phyloP scores from a whole-genome alignment of 2,329 filamentous ascomycete genomes.

The Verticillium zaregamsianum region DNA sequence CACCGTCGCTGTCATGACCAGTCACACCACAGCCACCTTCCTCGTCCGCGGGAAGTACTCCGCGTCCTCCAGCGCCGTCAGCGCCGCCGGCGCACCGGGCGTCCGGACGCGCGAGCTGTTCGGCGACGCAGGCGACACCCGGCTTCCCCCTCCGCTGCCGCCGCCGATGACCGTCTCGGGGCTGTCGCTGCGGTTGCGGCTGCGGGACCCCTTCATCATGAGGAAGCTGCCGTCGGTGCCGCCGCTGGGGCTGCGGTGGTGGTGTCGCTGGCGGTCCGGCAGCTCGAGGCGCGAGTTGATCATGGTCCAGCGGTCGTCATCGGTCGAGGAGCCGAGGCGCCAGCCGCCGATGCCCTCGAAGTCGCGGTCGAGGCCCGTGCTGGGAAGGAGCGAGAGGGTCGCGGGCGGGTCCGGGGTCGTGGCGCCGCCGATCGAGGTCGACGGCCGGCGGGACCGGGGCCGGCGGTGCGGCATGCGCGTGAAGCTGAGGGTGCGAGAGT shows the following conservation, averaged over 20 bases:
- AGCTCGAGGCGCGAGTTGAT: constrained; percentile 50
- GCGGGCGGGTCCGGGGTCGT: background rate
- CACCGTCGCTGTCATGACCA: background rate
- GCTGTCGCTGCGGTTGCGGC: constrained; percentile 26
- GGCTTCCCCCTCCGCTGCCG: constrained; percentile 12
- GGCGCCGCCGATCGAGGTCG: background rate
- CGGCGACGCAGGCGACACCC: constrained; percentile 25
- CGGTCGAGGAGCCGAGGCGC: constrained; percentile 33
- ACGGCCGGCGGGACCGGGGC: background rate
- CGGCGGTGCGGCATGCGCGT: constrained; percentile 8
- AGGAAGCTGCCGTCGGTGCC: constrained; percentile 31
- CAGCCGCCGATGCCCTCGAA: constrained; percentile 59
- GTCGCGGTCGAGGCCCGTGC: constrained; percentile 48
- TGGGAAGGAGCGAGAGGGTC: constrained; percentile 31
- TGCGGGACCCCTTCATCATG: constrained; percentile 37
- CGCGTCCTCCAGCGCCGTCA: background rate
- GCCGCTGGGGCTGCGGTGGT: constrained; percentile 35
- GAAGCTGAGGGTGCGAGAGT: constrained; percentile 1
- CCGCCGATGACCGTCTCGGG: constrained; percentile 23
- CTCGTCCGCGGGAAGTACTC: background rate
- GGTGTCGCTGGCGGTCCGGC: constrained; percentile 39
- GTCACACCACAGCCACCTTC: background rate
- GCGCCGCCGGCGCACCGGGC: constrained; percentile 26
- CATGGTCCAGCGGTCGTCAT: constrained; percentile 44
- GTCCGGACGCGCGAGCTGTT: constrained; percentile 47